These are phyloP conservation scores for Sarcomyxa edulis DNA, from an alignment of 768 basidiomycete genomes.

Conservation along the genomic window DNA sequence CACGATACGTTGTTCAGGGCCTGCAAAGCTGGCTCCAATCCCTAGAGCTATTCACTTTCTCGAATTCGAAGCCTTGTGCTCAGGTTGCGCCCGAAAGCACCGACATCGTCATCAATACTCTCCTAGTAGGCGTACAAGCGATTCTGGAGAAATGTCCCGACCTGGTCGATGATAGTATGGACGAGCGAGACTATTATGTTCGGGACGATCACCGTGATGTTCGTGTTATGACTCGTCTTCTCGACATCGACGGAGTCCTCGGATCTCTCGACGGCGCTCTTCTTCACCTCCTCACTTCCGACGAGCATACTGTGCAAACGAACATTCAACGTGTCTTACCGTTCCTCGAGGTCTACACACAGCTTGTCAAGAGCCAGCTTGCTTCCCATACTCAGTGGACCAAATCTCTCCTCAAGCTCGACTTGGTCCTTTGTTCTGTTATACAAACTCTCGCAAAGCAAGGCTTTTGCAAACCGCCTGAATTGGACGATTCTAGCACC, in stretches of 20 bases:
- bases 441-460: conserved; percentile 70
- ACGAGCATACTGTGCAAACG: conserved; percentile 24
- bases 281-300: conserved; percentile 27
- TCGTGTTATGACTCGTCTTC: conserved; percentile 39
- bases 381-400: conserved; percentile 56
- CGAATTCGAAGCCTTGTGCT: not conserved
- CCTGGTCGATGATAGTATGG: conserved; percentile 20
- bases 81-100: conserved; percentile 13
- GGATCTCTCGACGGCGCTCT: conserved; percentile 36
- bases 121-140: conserved; percentile 64
- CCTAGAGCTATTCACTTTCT: conserved; percentile 1
- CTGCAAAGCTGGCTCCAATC: conserved; percentile 22
- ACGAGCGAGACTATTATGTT: conserved; percentile 43
- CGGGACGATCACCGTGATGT: conserved; percentile 38
- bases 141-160: conserved; percentile 38
- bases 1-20: conserved; percentile 27
- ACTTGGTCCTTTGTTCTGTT: conserved; percentile 70
- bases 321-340: conserved; percentile 53
- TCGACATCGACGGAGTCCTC: conserved; percentile 41
- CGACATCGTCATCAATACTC: conserved; percentile 48
- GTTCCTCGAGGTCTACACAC: conserved; percentile 64
- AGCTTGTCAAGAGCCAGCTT: conserved; percentile 56
- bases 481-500: conserved; percentile 51
- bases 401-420: conserved; percentile 78
- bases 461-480: conserved; percentile 91